Conservation (phyloP, 164 flowering plant species). For the Euptelea pleiosperma region DNA sequence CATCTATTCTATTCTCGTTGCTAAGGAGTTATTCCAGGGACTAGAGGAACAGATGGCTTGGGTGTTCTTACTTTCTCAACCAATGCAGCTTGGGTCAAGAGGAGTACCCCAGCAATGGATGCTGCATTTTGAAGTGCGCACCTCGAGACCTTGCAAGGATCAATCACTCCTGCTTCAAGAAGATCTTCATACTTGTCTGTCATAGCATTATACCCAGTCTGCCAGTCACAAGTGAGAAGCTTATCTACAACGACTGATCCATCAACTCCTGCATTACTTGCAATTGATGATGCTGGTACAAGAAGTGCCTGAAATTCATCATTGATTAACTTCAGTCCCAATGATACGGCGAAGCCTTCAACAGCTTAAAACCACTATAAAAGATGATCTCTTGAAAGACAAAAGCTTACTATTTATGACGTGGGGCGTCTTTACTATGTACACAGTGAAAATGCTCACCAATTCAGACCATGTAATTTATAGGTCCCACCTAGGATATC, state of each 20-base stretch:
- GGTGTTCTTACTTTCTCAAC: conserved; percentile 68
- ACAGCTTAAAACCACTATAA: too few species aligned
- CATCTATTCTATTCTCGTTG: not conserved
- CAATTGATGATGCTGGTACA: conserved; percentile 74
- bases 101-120: conserved; percentile 71
- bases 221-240: conserved; percentile 49
- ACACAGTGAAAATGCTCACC: too few species aligned
- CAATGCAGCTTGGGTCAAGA: conserved; percentile 79
- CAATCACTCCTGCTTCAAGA: conserved; percentile 66
- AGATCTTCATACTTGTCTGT: conserved; percentile 70
- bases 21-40: conserved; percentile 78
- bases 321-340: not conserved
- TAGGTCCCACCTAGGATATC: too few species aligned
- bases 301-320: conserved; percentile 68
- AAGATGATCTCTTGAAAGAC: too few species aligned
- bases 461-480: too few species aligned
- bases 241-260: conserved; percentile 73
- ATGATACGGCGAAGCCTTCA: too few species aligned
- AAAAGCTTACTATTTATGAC: too few species aligned
- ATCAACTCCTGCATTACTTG: conserved; percentile 85
- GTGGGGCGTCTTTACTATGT: too few species aligned
- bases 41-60: conserved; percentile 52
- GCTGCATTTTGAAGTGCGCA: conserved; percentile 87
- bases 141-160: conserved; percentile 78
- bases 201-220: conserved; percentile 81